These are phyloP conservation scores for Spencermartinsiella ligniputridi DNA, from an alignment of 1,139 yeast genomes.

Conservation along the genomic window DNA sequence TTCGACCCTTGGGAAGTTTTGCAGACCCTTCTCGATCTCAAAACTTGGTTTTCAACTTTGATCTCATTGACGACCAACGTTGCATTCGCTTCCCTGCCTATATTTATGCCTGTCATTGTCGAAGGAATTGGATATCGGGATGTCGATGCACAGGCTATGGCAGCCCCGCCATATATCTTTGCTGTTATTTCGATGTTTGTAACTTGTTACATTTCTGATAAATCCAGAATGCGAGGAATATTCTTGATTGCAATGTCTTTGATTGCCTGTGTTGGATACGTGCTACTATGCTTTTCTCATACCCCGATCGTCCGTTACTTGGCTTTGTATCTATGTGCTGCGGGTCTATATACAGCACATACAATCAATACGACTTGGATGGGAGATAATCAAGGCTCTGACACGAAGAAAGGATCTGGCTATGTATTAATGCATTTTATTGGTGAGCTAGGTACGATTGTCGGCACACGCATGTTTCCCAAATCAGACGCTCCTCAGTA, in stretches of 20 bases:
- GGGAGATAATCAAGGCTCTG: slow-evolving; percentile 32
- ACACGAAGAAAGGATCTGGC: slow-evolving; percentile 26
- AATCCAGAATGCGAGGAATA: slow-evolving; percentile 22
- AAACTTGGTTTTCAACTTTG: slow-evolving; percentile 21
- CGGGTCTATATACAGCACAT: slow-evolving; percentile 30
- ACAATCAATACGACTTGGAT: slow-evolving; percentile 29
- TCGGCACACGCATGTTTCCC: slow-evolving; percentile 29
- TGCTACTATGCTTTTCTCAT: slow-evolving; percentile 25
- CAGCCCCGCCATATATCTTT: slow-evolving; percentile 26
- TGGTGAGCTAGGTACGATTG: slow-evolving; percentile 30
- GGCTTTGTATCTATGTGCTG: slow-evolving; percentile 29
- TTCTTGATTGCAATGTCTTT: slow-evolving; percentile 21
- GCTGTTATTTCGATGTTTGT: slow-evolving; percentile 20
- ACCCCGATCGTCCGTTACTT: slow-evolving; percentile 23
- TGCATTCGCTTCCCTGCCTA: slow-evolving; percentile 26
- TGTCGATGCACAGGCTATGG: slow-evolving; percentile 24
- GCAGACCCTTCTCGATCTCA: slow-evolving; percentile 19
- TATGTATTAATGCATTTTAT: slow-evolving; percentile 24
- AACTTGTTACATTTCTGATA: slow-evolving; percentile 22
- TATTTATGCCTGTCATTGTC: slow-evolving; percentile 27
- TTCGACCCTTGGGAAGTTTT: slow-evolving; percentile 18
- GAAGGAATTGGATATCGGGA: slow-evolving; percentile 27
- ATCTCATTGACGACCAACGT: slow-evolving; percentile 27
- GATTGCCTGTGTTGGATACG: slow-evolving; percentile 27
- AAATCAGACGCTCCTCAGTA: slow-evolving; percentile 24